Evolutionary conservation across 331 rosid genomes (phyloP).

Genomic region (Stylosanthes scabra): DNA sequence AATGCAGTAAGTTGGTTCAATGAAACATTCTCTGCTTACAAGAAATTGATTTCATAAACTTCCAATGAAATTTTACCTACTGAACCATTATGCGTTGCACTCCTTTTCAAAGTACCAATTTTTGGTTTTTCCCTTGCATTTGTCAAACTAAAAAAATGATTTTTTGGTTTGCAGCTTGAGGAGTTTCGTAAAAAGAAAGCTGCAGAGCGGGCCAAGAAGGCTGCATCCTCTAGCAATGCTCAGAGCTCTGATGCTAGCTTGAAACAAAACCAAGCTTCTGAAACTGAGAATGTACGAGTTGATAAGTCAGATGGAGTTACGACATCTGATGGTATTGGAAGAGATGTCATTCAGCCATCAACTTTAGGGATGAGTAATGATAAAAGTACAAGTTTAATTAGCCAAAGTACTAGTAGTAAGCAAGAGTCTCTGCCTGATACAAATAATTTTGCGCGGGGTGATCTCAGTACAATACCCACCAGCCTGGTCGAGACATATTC

Average conservation of each 20-base stretch:
- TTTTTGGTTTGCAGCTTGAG: constrained; percentile 70
- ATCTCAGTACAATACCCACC: constrained; percentile 45
- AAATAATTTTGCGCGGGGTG: constrained; percentile 38
- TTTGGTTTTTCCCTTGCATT: neutral
- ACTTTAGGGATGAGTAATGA: constrained; percentile 49
- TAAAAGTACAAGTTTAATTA: constrained; percentile 38
- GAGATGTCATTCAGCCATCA: constrained; percentile 47
- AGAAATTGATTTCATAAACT: neutral
- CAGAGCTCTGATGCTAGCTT: constrained; percentile 53
- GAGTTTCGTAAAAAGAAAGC: constrained; percentile 97
- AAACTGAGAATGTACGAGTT: constrained; percentile 64
- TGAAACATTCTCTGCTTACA: neutral
- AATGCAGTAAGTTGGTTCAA: neutral
- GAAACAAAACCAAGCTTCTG: constrained; percentile 63
- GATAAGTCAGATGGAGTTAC: constrained; percentile 69
- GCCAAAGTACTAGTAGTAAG: constrained; percentile 52
- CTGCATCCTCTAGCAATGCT: constrained; percentile 52
- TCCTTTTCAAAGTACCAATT: neutral
- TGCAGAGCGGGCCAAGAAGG: constrained; percentile 79
- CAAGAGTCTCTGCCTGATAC: constrained; percentile 47
- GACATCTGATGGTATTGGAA: constrained; percentile 63
- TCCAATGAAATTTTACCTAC: constrained; percentile 9
- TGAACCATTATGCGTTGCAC: constrained; percentile 13
- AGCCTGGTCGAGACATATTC: constrained; percentile 45
- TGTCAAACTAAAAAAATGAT: constrained; percentile 20